Conservation (phyloP, 192 early-diverging fungal species). For the Cladochytrium replicatum region DNA sequence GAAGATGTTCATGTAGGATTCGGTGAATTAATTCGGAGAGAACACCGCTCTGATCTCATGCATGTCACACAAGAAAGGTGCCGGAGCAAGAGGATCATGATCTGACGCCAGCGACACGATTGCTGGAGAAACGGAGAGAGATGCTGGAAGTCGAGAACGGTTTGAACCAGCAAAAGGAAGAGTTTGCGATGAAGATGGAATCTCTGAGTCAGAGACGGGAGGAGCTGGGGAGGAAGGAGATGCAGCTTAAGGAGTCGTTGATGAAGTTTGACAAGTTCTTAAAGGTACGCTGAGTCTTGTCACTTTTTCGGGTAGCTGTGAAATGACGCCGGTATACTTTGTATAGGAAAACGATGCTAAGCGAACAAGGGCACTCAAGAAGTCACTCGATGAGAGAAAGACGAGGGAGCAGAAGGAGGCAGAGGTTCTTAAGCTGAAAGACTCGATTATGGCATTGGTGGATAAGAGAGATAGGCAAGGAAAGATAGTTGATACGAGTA, state of each 20-base stretch:
- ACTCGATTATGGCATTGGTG: slow-evolving; percentile 13
- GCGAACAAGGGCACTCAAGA: slow-evolving; percentile 47
- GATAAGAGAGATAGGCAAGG: slow-evolving; percentile 28
- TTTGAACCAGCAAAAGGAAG: slow-evolving; percentile 47
- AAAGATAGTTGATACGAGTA: slow-evolving; percentile 40
- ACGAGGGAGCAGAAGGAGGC: slow-evolving; percentile 41
- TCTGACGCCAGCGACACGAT: slow-evolving; percentile 46
- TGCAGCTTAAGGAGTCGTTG: slow-evolving; percentile 41
- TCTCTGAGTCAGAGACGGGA: slow-evolving; percentile 43
- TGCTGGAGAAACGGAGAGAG: slow-evolving; percentile 50
- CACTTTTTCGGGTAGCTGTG: not conserved
- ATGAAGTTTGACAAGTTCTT: slow-evolving; percentile 58
- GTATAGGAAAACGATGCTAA: slow-evolving; percentile 58
- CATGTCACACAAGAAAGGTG: slow-evolving; percentile 22
- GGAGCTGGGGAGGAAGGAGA: slow-evolving; percentile 47
- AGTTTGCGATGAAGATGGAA: slow-evolving; percentile 57
- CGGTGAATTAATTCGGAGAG: not conserved
- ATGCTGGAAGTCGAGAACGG: slow-evolving; percentile 58
- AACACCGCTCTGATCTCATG: slow-evolving; percentile 4
- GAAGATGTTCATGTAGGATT: slow-evolving; percentile 42
- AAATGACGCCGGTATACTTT: no score
- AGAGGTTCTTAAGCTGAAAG: slow-evolving; percentile 35
- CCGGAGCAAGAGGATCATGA: slow-evolving; percentile 52
- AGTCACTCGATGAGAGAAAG: slow-evolving; percentile 48
- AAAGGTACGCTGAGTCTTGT: slow-evolving; percentile 26